phyloP scores from a whole-genome alignment of 148 eudicot genomes.

The Heliamphora exappendiculata region DNA sequence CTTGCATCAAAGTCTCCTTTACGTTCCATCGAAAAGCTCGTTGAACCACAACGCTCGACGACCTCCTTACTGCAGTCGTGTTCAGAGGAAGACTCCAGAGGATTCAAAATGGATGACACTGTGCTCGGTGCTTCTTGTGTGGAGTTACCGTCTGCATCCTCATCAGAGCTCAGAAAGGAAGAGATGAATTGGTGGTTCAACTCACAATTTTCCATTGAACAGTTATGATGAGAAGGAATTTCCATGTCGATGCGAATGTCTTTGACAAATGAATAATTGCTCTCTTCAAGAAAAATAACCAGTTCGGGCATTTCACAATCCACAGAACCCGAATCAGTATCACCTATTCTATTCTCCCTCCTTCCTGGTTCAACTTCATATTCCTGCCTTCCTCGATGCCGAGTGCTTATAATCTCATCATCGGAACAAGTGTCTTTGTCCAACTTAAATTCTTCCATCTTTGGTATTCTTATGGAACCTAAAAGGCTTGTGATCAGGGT shows the following conservation, averaged over 20 bases:
- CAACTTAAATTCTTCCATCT: slow-evolving; percentile 5
- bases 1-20: background rate
- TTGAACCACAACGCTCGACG: background rate
- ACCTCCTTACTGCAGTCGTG: background rate
- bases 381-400: background rate
- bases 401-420: background rate
- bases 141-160: background rate
- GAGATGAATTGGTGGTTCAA: slow-evolving; percentile 12
- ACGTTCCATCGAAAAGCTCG: background rate
- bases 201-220: slow-evolving; percentile 18
- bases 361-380: background rate
- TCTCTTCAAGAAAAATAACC: background rate
- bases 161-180: slow-evolving; percentile 10
- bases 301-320: background rate
- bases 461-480: background rate
- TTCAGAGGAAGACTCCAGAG: background rate
- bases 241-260: slow-evolving; percentile 15
- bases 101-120: background rate
- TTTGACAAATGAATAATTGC: slow-evolving; percentile 4
- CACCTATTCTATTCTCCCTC: background rate
- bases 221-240: background rate
- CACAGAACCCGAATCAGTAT: background rate
- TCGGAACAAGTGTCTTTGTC: background rate
- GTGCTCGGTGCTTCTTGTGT: slow-evolving; percentile 1
- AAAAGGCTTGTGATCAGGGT: background rate